phyloP scores from a whole-genome alignment of 2,329 filamentous ascomycete species.

The Lojkania enalia region DNA sequence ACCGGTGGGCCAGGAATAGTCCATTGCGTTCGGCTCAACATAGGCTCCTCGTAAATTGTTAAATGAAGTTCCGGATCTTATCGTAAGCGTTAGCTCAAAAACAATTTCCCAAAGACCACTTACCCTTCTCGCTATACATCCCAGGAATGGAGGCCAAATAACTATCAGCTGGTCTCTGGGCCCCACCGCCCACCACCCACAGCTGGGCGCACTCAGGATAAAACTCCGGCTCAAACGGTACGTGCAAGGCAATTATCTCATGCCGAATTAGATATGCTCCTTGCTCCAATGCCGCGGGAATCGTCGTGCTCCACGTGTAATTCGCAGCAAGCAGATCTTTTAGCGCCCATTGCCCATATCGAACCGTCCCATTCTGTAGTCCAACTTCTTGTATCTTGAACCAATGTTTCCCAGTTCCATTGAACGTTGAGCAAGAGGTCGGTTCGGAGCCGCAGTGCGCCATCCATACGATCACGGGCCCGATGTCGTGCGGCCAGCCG shows the following conservation, averaged over 20 bases:
- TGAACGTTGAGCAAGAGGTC: neutral
- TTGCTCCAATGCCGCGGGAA: neutral
- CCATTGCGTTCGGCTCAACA: conserved; percentile 1
- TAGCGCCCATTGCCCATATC: conserved; percentile 3
- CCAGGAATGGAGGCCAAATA: conserved; percentile 1
- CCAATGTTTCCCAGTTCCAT: conserved; percentile 3
- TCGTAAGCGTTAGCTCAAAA: neutral
- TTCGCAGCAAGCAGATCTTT: conserved; percentile 2
- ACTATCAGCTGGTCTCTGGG: neutral
- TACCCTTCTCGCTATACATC: conserved; percentile 1
- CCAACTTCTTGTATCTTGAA: conserved; percentile 6
- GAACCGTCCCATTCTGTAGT: conserved; percentile 1
- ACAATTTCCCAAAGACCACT: neutral
- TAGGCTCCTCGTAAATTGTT: conserved; percentile 3
- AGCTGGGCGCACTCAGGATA: conserved; percentile 5
- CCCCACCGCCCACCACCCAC: conserved; percentile 1
- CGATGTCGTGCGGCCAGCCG: conserved; percentile 4
- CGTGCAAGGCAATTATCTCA: conserved; percentile 6
- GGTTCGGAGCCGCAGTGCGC: neutral
- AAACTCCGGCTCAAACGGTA: conserved; percentile 1
- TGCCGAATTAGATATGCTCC: conserved; percentile 2
- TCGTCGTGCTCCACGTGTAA: conserved; percentile 3
- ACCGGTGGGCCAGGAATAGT: conserved; percentile 3
- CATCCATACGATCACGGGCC: conserved; percentile 3
- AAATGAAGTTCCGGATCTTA: conserved; percentile 1